Evolutionary conservation across 2,329 filamentous ascomycete genomes (phyloP), one percentile per base, ranked within the genome.

Genomic region (Pyrenophora tritici-repentis): DNA sequence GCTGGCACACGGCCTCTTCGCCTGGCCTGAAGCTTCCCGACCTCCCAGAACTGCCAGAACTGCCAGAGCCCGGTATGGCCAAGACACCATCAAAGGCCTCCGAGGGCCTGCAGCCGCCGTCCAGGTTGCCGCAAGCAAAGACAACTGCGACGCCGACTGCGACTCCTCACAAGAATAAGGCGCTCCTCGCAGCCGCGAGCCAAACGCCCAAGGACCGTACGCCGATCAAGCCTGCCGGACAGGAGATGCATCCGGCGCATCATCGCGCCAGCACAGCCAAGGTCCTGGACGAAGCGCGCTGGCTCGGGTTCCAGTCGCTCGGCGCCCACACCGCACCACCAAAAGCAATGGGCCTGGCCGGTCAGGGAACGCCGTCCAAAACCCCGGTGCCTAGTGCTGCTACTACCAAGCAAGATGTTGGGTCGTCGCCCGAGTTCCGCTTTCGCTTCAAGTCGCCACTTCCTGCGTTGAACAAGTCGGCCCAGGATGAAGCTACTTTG

Each of bases 181-280:
- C 57, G 26, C 55, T 59, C 14, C 42, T 66, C 16, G 48, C 58
- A 17, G 52, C 53, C 32, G 51, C 63, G 16, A 60, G 64, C 22
- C 67, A 59, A 46, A 75, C 76, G 6, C 91, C 91, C 4, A 81
- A 79, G 34, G 83, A 84, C 33, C 82, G 81, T 12, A 85, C 85
- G 3, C 81, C 85, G 5, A 77, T 88, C 61, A 88, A 89, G 76
- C 89, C 90, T 18, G 79, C 87, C 40, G 81, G 82, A 58, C 85
- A 86, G 53, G 91, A 96, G 72, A 97, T 97, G 92, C 92, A 97
- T 70, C 93, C 93, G 7, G 89, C 89, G 77, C 89, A 89, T 69
- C 84, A 85, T 49, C 90, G 94, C 50, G 81, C 84, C 46, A 87
- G 81, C 58, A 92, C 89, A 17, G 88, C 86, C 55, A 89, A 88